phyloP scores from a whole-genome alignment of 495 filamentous ascomycete genomes.

The Alectoria sarmentosa region DNA sequence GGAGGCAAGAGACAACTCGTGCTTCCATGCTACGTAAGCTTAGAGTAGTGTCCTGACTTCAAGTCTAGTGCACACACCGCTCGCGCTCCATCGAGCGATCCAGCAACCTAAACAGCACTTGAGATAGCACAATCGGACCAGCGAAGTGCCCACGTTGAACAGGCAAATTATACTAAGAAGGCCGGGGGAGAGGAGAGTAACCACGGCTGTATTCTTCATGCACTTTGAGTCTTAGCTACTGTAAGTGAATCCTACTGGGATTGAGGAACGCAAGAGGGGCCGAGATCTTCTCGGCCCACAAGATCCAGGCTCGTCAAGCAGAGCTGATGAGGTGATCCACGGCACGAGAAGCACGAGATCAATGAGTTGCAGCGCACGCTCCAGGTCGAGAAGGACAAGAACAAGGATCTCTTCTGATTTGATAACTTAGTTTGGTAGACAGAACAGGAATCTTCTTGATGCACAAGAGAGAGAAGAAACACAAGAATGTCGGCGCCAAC shows the following conservation, averaged over 20 bases:
- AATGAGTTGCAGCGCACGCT: neutral
- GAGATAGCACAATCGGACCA: neutral
- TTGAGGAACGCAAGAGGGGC: neutral
- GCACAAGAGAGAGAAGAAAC: neutral
- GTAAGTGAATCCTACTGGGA: neutral
- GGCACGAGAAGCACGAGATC: neutral
- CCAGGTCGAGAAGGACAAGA: neutral
- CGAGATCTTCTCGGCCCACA: neutral
- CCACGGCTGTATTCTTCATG: too few relatives aligned
- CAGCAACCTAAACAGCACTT: neutral
- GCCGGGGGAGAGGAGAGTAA: too few relatives aligned
- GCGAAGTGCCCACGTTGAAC: neutral
- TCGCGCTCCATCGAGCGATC: neutral
- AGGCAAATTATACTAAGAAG: too few relatives aligned
- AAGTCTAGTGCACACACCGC: neutral
- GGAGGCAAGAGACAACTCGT: neutral
- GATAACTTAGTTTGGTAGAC: neutral
- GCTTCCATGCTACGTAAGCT: neutral
- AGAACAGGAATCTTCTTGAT: neutral
- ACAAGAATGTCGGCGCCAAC: neutral
- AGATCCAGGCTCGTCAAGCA: neutral
- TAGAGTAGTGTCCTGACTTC: neutral
- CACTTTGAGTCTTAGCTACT: too few relatives aligned
- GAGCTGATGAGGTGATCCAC: neutral
- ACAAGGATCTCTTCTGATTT: neutral